Evolutionary conservation across 164 flowering plant species (phyloP).

Genomic region (Chloranthus sessilifolius): DNA sequence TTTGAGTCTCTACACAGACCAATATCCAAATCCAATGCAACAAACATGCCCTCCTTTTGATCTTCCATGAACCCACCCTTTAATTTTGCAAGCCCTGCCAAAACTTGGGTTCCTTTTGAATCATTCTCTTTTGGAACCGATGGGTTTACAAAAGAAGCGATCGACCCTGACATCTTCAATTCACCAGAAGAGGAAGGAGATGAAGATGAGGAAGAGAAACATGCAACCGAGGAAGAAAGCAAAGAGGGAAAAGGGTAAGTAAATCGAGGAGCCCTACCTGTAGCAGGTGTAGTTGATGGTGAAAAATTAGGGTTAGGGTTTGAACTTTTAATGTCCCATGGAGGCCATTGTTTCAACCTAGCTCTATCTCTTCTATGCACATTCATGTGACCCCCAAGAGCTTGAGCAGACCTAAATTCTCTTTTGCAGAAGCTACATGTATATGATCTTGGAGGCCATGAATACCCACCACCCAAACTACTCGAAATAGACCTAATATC

Average conservation of each 20-base stretch:
- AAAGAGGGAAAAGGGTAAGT: conserved; percentile 13
- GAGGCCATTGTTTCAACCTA: conserved; percentile 44
- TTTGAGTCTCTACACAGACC: conserved; percentile 23
- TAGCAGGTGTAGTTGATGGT: conserved; percentile 19
- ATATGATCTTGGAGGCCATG: conserved; percentile 82
- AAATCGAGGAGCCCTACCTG: conserved; percentile 10
- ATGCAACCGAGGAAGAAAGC: conserved; percentile 19
- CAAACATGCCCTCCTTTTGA: conserved; percentile 8
- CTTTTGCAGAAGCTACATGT: conserved; percentile 69
- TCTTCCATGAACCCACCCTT: conserved; percentile 10
- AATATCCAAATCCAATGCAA: conserved; percentile 44
- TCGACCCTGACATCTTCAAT: conserved; percentile 9
- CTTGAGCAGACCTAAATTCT: conserved; percentile 79
- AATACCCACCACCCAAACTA: conserved; percentile 30
- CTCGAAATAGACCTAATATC: conserved; percentile 1
- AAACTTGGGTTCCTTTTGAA: conserved; percentile 11
- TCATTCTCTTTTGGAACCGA: conserved; percentile 6
- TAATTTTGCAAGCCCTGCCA: conserved; percentile 11
- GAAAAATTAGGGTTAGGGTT: conserved; percentile 24
- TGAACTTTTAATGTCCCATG: conserved; percentile 18
- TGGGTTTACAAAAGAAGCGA: neutral
- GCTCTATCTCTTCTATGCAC: conserved; percentile 80
- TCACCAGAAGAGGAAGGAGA: conserved; percentile 13
- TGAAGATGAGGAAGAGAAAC: conserved; percentile 16
- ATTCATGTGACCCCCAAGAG: conserved; percentile 80